Base-by-base conservation (phyloP, 306 rosid genomes). In the Oxytropis ochrocephala region DNA sequence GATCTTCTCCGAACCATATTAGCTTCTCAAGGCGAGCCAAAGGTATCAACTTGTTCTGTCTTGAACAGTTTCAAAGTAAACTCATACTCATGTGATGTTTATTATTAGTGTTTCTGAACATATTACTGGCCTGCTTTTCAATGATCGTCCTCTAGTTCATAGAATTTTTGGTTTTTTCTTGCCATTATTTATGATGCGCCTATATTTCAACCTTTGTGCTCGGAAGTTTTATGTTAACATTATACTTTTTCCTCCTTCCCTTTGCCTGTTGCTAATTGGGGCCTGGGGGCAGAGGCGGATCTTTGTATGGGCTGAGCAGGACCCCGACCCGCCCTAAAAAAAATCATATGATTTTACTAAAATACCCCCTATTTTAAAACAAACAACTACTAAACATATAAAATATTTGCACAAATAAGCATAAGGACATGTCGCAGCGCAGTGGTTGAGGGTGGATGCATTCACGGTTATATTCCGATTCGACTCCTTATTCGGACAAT, bases 1-100 rank as follows among this genome's bases (percentile, higher is more conserved):
- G 98, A 94, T 88, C 96, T 94, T 76, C 74, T 94, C 41, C 85
- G 97, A 48, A 94, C 98, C 52, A 84, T 94, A 85, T 74, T 94
- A 83, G 97, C 98, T 76, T 94, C 98, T 63, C 98, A 94, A 47
- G 98, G 98, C 19, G 98, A 94, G 79, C 98, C 97, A 16, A 94
- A 94, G 96, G 98, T 93, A 82, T 75, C 21, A 3, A 1, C 66
- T 24, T 24, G 29, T 24, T 24, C 29, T 24, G 29, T 24, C 29
- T 24, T 24, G 29, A 24, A 2, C 29, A 33, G 21, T 39, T 75
- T 19, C 24, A 8, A 70, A 75, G 38, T 57, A 8, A 69, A 30
- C 21, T 39, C 17, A 42, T 19, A 30, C 32, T 39, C 17, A 42
- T 19, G 63, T 42, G 5, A 46, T 69, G 44, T 32, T 61, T 49